Percentiles rank a stretch among this genome's conserved stretches.
These are phyloP conservation scores for Cladosporium cucumerinum DNA, from an alignment of 2,329 filamentous ascomycete species.

Conservation along the genomic window DNA sequence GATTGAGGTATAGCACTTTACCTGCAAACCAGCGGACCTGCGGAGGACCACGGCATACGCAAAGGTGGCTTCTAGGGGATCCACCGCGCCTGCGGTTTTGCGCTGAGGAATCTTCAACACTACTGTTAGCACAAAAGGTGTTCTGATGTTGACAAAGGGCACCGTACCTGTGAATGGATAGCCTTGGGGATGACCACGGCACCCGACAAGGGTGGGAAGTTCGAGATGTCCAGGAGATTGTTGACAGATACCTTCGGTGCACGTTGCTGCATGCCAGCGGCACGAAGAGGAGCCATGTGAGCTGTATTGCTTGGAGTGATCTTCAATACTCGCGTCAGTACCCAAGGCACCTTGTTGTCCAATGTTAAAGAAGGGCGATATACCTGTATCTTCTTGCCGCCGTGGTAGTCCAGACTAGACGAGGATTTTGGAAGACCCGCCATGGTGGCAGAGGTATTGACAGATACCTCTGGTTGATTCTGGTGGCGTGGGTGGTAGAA, in stretches of 20 bases:
- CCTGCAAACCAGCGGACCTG: not conserved
- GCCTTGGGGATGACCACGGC: not conserved
- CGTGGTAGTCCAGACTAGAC: too few species aligned
- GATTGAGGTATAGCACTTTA: not conserved
- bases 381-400: not conserved
- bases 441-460: not conserved
- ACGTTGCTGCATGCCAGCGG: not conserved
- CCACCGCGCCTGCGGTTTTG: not conserved
- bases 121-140: not conserved
- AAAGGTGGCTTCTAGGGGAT: not conserved
- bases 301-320: not conserved
- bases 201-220: not conserved
- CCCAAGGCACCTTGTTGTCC: not conserved
- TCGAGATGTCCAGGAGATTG: rapidly evolving
- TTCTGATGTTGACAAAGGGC: too few species aligned
- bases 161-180: not conserved
- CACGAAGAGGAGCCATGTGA: not conserved
- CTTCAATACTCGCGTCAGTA: not conserved
- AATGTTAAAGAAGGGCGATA: not conserved
- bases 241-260: not conserved
- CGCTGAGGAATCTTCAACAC: not conserved
- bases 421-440: not conserved
- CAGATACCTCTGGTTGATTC: not conserved
- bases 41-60: not conserved
- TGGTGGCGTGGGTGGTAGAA: not conserved